phyloP scores from a whole-genome alignment of 495 filamentous ascomycete genomes.

The Annulohypoxylon stygium region DNA sequence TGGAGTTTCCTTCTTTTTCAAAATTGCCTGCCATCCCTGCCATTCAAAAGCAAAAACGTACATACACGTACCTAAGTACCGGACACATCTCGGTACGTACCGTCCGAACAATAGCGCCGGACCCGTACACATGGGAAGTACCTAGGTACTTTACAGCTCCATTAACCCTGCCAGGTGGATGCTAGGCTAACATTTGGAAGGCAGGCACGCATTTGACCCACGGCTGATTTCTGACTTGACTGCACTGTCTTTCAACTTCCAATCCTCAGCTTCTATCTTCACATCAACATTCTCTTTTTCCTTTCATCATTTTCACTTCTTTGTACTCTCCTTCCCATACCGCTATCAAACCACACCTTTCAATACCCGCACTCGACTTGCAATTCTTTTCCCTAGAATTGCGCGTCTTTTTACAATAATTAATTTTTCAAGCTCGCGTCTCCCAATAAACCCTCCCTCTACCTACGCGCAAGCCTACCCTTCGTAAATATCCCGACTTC shows the following conservation, averaged over 20 bases:
- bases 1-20: slow-evolving; percentile 13
- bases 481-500: background rate
- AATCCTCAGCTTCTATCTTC: slow-evolving; percentile 29
- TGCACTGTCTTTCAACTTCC: background rate
- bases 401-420: slow-evolving; percentile 13
- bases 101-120: background rate
- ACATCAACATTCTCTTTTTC: slow-evolving; percentile 9
- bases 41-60: background rate
- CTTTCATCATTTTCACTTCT: slow-evolving; percentile 18
- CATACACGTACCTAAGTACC: slow-evolving; percentile 1
- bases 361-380: background rate
- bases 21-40: slow-evolving; percentile 13
- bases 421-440: slow-evolving; percentile 3
- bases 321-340: background rate
- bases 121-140: background rate
- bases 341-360: background rate
- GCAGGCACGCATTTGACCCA: slow-evolving; percentile 33
- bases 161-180: background rate
- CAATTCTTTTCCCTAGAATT: background rate
- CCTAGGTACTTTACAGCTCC: background rate
- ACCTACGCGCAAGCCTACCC: slow-evolving; percentile 14
- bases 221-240: slow-evolving; percentile 31
- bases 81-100: background rate
- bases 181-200: background rate
- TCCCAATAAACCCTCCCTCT: slow-evolving; percentile 4